Conservation (phyloP, 2,329 filamentous ascomycete genomes). For the Ascochyta koolunga region DNA sequence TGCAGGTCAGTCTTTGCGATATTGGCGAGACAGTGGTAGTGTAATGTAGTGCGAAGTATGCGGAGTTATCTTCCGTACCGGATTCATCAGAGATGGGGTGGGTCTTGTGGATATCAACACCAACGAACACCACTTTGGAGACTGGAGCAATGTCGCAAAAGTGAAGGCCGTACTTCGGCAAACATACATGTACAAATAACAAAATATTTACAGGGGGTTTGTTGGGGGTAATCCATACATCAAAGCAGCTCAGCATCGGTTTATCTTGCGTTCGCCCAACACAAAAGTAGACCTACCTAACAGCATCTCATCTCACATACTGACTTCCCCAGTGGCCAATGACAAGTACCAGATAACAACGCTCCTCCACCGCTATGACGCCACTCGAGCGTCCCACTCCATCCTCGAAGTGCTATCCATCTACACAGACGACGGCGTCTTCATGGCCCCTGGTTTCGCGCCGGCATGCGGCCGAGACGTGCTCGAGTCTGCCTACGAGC, state of each 20-base stretch:
- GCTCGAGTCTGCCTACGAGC: slow-evolving; percentile 11
- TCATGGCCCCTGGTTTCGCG: slow-evolving; percentile 3
- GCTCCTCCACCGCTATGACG: slow-evolving; percentile 13
- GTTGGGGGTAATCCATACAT: neutral
- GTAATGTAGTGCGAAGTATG: slow-evolving; percentile 17
- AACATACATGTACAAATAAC: neutral
- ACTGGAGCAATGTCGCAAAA: neutral
- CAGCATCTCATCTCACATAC: neutral
- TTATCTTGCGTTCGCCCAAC: neutral
- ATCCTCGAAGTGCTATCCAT: slow-evolving; percentile 11
- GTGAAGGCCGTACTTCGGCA: neutral
- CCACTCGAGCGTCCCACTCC: slow-evolving; percentile 8
- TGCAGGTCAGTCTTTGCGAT: slow-evolving; percentile 50
- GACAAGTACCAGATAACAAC: slow-evolving; percentile 6
- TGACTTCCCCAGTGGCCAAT: neutral
- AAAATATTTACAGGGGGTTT: neutral
- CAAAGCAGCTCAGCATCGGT: neutral
- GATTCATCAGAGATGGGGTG: slow-evolving; percentile 3
- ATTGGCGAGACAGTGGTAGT: slow-evolving; percentile 57
- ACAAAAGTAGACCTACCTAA: neutral
- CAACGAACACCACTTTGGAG: slow-evolving; percentile 2
- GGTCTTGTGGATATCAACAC: neutral
- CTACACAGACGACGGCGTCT: slow-evolving; percentile 15
- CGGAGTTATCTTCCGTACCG: neutral
- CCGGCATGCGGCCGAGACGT: slow-evolving; percentile 3